These are phyloP conservation scores for Periconia sp. DNA, from an alignment of 2,329 filamentous ascomycete species.

Conservation along the genomic window DNA sequence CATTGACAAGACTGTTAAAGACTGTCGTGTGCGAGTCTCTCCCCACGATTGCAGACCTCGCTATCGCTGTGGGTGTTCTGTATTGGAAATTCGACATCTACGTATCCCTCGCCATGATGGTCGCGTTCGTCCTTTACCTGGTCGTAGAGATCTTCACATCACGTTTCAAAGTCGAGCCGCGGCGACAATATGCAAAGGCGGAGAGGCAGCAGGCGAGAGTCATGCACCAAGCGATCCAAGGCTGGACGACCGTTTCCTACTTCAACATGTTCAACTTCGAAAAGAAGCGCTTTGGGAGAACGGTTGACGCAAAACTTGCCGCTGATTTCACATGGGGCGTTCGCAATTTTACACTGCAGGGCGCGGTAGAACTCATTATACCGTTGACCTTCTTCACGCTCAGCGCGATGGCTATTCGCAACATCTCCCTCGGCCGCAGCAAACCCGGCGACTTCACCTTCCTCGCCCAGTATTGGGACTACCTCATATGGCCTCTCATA, in stretches of 20 bases:
- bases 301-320: constrained; percentile 30
- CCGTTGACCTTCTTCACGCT: constrained; percentile 49
- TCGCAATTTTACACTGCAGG: constrained; percentile 11
- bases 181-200: constrained; percentile 1
- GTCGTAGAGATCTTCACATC: constrained; percentile 50
- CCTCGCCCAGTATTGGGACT: constrained; percentile 20
- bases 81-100: neutral
- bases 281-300: constrained; percentile 46
- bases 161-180: constrained; percentile 18
- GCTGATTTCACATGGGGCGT: constrained; percentile 4
- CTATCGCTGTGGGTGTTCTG: constrained; percentile 53
- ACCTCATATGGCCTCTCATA: constrained; percentile 47
- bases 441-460: constrained; percentile 61
- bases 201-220: constrained; percentile 7
- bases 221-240: constrained; percentile 9
- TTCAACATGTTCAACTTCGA: constrained; percentile 60
- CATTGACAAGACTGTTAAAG: constrained; percentile 60
- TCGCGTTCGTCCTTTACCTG: constrained; percentile 29
- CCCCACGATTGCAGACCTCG: constrained; percentile 56
- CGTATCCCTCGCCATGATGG: constrained; percentile 50
- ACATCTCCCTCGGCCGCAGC: constrained; percentile 50
- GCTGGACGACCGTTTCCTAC: constrained; percentile 54
- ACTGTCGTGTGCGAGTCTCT: constrained; percentile 58
- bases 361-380: constrained; percentile 21
- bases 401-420: constrained; percentile 44